Evolutionary conservation across 306 rosid species (phyloP).

Genomic region (Castanospermum australe): DNA sequence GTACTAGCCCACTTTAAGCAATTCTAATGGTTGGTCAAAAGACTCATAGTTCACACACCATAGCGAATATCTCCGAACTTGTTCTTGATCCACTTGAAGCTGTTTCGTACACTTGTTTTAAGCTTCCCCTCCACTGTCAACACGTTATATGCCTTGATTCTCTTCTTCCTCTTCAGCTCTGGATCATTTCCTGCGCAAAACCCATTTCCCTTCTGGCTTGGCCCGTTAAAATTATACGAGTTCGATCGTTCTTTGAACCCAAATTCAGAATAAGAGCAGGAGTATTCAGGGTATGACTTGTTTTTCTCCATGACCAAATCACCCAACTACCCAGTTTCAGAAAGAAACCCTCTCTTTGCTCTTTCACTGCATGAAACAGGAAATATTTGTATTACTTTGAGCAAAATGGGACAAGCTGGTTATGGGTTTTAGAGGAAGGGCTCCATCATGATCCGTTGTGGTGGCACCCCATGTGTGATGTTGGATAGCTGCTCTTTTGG

Average conservation of each 20-base stretch:
- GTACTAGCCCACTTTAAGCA: neutral
- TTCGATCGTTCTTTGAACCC: constrained; percentile 49
- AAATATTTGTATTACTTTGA: neutral
- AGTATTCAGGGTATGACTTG: constrained; percentile 56
- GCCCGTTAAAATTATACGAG: constrained; percentile 71
- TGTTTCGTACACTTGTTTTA: constrained; percentile 58
- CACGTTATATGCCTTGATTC: constrained; percentile 66
- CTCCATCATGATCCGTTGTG: constrained; percentile 36
- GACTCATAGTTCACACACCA: constrained; percentile 35
- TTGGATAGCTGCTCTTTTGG: constrained; percentile 31
- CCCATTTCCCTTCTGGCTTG: constrained; percentile 51
- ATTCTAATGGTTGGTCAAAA: neutral
- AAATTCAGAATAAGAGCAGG: constrained; percentile 52
- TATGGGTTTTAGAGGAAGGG: constrained; percentile 29
- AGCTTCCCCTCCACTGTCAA: constrained; percentile 56
- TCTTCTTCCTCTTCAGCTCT: constrained; percentile 77
- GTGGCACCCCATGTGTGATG: constrained; percentile 64
- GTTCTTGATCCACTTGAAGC: constrained; percentile 86
- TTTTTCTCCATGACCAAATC: constrained; percentile 61
- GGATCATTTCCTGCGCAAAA: constrained; percentile 56
- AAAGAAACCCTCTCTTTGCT: neutral
- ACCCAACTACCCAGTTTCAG: neutral
- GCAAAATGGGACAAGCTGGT: constrained; percentile 29
- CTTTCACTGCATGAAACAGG: constrained; percentile 29
- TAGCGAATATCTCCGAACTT: constrained; percentile 54